Conservation (phyloP, 2,329 filamentous ascomycete species). For the Tolypocladium inflatum region DNA sequence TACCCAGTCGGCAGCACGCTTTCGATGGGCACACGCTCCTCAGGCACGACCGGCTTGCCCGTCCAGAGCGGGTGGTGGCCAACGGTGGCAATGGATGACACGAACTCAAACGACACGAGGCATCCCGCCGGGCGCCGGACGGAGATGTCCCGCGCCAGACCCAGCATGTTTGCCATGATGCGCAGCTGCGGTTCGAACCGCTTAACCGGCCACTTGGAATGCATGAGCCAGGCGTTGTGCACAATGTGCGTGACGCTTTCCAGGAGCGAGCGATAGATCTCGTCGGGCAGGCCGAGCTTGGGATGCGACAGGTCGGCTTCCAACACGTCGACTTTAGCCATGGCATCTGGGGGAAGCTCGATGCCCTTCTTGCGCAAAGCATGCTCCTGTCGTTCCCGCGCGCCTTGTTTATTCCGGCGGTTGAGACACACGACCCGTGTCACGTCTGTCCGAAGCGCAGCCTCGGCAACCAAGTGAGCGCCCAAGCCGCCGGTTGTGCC, state of each 20-base stretch:
- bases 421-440: conserved; percentile 35
- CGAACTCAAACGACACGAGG: conserved; percentile 25
- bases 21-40: conserved; percentile 28
- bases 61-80: conserved; percentile 17
- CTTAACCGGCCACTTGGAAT: conserved; percentile 14
- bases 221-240: conserved; percentile 45
- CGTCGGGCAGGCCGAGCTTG: conserved; percentile 27
- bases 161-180: conserved; percentile 35
- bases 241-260: conserved; percentile 36
- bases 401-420: conserved; percentile 12
- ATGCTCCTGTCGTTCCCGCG: conserved; percentile 1
- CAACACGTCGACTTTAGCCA: conserved; percentile 1
- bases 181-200: conserved; percentile 34
- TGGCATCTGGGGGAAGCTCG: neutral
- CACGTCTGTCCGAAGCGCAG: conserved; percentile 17
- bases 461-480: conserved; percentile 19
- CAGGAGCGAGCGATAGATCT: conserved; percentile 27
- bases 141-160: conserved; percentile 28
- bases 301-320: conserved; percentile 16
- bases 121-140: conserved; percentile 1
- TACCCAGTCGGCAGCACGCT: conserved; percentile 35
- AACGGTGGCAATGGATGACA: conserved; percentile 31
- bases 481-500: conserved; percentile 30
- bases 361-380: conserved; percentile 2
- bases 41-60: conserved; percentile 24